Percentiles rank a stretch among this genome's conserved stretches.
Evolutionary conservation across 257 asterid genomes (phyloP).

Genomic region (Salvia splendens): DNA sequence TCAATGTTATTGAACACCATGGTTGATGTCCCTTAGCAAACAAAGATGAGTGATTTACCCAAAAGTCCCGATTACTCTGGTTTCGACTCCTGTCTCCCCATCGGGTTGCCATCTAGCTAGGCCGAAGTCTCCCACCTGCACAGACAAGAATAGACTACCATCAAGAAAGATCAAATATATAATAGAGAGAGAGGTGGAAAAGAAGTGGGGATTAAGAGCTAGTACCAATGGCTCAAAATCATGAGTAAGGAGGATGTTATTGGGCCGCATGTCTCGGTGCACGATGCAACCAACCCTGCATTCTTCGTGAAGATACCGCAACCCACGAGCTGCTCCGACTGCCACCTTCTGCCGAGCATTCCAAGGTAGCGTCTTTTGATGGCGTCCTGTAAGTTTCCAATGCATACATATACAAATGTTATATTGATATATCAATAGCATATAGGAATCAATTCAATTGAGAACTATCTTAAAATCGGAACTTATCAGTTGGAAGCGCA

Average conservation of each 20-base stretch:
- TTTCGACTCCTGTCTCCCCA: slow-evolving; percentile 89
- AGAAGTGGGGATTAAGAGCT: background rate
- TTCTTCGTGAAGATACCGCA: slow-evolving; percentile 94
- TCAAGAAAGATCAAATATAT: background rate
- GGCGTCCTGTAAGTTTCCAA: slow-evolving; percentile 59
- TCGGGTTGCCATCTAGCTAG: slow-evolving; percentile 98
- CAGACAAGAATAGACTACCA: slow-evolving; percentile 8
- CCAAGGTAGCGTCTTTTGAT: slow-evolving; percentile 67
- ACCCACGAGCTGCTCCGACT: slow-evolving; percentile 93
- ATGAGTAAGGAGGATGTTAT: slow-evolving; percentile 91
- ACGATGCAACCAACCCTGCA: slow-evolving; percentile 98
- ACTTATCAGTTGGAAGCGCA: too few relatives aligned
- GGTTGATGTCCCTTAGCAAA: background rate
- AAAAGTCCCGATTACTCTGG: slow-evolving; percentile 94
- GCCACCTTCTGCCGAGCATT: slow-evolving; percentile 85
- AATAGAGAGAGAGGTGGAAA: background rate
- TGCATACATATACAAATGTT: slow-evolving; percentile 8
- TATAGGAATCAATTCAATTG: too few relatives aligned
- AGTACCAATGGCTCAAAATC: slow-evolving; percentile 91
- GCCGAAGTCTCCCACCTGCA: slow-evolving; percentile 94
- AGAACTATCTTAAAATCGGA: too few relatives aligned
- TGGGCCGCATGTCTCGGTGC: slow-evolving; percentile 95
- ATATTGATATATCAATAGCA: too few relatives aligned
- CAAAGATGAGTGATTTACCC: slow-evolving; percentile 49
- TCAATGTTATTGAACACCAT: background rate